Percentiles rank a stretch among this genome's conserved stretches.
Evolutionary conservation across 331 rosid species (phyloP).

Genomic region (Acacia pycnantha): DNA sequence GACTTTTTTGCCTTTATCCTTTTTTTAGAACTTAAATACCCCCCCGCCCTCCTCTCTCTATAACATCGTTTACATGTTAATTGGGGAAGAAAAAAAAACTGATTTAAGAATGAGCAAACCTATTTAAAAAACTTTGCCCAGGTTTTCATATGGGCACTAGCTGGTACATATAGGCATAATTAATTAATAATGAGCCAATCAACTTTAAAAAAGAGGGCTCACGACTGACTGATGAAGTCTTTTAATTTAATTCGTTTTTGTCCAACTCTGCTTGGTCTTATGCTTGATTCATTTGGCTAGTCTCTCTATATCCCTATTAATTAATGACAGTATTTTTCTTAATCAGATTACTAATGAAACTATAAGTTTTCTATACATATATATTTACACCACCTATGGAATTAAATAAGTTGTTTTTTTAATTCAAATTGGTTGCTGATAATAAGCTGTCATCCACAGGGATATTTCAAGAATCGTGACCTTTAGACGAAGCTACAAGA

Average conservation of each 20-base stretch:
- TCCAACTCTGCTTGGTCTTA: slow-evolving; percentile 32
- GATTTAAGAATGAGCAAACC: neutral
- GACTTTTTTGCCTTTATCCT: neutral
- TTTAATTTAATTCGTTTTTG: slow-evolving; percentile 25
- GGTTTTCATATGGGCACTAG: neutral
- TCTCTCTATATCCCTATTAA: neutral
- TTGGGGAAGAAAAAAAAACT: neutral
- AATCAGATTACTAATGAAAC: neutral
- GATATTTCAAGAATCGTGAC: slow-evolving; percentile 23
- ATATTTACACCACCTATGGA: neutral
- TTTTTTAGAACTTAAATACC: neutral
- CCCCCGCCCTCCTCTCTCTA: too few relatives aligned
- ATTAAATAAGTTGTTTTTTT: neutral
- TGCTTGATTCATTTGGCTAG: neutral
- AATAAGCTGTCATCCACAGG: slow-evolving; percentile 52
- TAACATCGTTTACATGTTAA: neutral
- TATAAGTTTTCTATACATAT: slow-evolving; percentile 3
- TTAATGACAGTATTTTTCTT: slow-evolving; percentile 13
- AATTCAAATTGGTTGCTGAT: slow-evolving; percentile 34
- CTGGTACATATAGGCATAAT: neutral
- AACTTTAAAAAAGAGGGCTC: slow-evolving; percentile 20
- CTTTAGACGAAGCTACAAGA: slow-evolving; percentile 26
- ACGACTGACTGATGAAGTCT: slow-evolving; percentile 33
- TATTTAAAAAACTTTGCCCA: neutral
- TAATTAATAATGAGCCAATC: neutral